A percentile compares a stretch with the other conserved stretches of the same genome.
Conservation (phyloP, 164 flowering plant genomes). For the Macadamia integrifolia region DNA sequence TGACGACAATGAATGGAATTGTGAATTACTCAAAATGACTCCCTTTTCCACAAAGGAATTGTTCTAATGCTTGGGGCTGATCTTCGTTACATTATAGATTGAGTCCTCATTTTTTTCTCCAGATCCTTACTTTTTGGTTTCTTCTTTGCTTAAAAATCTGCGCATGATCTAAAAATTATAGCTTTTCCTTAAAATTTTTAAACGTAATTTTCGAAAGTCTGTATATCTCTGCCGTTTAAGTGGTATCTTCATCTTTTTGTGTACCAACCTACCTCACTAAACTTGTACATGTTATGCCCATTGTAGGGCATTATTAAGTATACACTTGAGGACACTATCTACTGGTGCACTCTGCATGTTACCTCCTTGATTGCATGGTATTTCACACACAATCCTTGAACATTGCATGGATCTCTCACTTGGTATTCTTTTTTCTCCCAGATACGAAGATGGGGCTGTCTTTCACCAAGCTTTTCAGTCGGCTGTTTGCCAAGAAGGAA, state of each 20-base stretch:
- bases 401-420: not conserved
- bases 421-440: not conserved
- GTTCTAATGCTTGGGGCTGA: too few species aligned
- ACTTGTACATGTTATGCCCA: not conserved
- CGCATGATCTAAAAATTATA: too few species aligned
- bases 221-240: too few species aligned
- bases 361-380: not conserved
- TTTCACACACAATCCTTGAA: not conserved
- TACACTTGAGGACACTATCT: not conserved
- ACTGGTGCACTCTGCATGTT: not conserved
- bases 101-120: too few species aligned
- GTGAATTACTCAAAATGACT: too few species aligned
- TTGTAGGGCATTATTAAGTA: not conserved
- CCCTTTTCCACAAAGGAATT: too few species aligned
- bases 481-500: slow-evolving; percentile 32
- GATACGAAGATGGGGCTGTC: slow-evolving; percentile 32
- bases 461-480: slow-evolving; percentile 34
- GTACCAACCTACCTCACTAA: not conserved
- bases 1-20: too few species aligned
- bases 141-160: too few species aligned
- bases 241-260: not conserved
- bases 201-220: too few species aligned
- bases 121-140: too few species aligned
- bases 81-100: too few species aligned
- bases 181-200: too few species aligned